phyloP scores from a whole-genome alignment of 805 yeast species.

The Vanderwaltozyma polyspora region DNA sequence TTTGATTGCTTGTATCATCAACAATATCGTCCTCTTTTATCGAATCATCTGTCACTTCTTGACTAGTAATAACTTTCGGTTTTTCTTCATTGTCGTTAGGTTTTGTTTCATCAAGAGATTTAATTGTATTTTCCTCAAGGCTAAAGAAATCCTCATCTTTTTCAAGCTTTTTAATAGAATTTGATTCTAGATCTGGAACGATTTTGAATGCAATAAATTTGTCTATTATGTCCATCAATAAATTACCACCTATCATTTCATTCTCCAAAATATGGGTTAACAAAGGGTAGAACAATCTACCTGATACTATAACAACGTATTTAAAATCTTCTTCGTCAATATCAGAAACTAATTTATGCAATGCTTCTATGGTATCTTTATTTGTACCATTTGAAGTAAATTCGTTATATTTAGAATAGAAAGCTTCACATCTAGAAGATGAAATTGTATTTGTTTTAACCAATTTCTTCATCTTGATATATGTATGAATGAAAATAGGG shows the following conservation, averaged over 20 bases:
- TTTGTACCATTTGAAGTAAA: not conserved
- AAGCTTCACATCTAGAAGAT: not conserved
- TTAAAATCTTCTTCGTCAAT: not conserved
- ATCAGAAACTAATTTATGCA: not conserved
- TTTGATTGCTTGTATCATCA: not conserved
- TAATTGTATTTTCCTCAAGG: too few species aligned
- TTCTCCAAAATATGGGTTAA: slow-evolving; percentile 79
- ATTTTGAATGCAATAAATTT: not conserved
- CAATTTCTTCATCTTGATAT: slow-evolving; percentile 1
- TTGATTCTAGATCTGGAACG: not conserved
- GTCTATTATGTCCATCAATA: not conserved
- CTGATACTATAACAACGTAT: slow-evolving; percentile 41
- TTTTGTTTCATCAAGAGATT: not conserved
- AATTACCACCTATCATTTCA: slow-evolving; percentile 74
- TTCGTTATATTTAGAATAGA: too few species aligned
- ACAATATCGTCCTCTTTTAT: not conserved
- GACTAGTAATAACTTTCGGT: too few species aligned
- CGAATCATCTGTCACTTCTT: not conserved
- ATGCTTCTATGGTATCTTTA: not conserved
- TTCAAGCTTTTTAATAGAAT: too few species aligned
- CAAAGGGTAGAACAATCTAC: slow-evolving; percentile 71
- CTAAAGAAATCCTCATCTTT: not conserved
- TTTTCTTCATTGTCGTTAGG: not conserved
- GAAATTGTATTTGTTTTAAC: not conserved
- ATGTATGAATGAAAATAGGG: slow-evolving; percentile 39